These are phyloP conservation scores for Adansonia rubrostipa DNA, from an alignment of 441 rosid species.

Conservation along the genomic window DNA sequence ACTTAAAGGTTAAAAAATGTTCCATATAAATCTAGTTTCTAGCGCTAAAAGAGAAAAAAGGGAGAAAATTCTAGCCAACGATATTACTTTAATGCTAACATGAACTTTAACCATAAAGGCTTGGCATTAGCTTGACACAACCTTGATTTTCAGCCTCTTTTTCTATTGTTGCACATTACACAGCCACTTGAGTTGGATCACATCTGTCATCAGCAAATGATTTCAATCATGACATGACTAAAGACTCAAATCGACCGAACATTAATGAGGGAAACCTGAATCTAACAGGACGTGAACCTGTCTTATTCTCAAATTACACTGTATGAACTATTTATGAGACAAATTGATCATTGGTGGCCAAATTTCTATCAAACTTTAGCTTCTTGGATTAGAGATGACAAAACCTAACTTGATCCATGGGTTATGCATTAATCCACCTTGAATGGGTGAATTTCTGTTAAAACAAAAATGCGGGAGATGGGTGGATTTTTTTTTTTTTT, in stretches of 20 bases:
- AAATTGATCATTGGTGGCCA: not conserved
- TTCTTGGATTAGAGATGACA: no score
- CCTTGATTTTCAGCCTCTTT: not conserved
- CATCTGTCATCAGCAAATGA: no score
- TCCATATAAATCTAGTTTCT: not conserved
- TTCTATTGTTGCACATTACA: not conserved
- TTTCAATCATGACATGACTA: not conserved
- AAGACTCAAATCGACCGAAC: not conserved
- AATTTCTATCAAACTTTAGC: not conserved
- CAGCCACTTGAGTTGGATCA: not conserved
- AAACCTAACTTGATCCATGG: no score
- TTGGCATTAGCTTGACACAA: not conserved
- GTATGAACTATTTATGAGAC: not conserved
- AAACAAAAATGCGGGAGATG: no score
- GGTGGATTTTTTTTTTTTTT: no score
- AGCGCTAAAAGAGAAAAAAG: not conserved
- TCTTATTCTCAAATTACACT: not conserved
- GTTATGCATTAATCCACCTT: no score
- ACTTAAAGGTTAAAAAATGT: not conserved
- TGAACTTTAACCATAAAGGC: not conserved
- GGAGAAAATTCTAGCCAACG: not conserved
- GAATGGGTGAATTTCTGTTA: no score
- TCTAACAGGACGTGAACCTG: not conserved
- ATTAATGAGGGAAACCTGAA: not conserved
- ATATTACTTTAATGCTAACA: not conserved